Evolutionary conservation across 1,284 basidiomycete genomes (phyloP), one percentile per base, ranked within the genome.

Genomic region (Ceraceosorus guamensis): DNA sequence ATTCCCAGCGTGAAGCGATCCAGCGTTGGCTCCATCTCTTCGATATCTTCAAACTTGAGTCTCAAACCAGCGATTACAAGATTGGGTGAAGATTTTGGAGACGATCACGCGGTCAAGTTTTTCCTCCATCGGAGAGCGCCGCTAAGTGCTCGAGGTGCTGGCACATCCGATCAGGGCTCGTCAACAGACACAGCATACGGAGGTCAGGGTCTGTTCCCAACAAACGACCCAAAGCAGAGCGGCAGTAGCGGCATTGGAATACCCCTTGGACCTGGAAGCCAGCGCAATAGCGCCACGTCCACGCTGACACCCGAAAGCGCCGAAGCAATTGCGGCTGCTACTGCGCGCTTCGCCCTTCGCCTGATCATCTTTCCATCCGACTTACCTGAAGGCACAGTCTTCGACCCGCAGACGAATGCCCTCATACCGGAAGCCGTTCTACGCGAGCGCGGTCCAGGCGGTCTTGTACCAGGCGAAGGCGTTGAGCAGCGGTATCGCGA

Each of bases 31-130:
- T 92, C 89, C 68, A 92, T 98, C 68, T 90, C 86, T 66, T 93
- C 90, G 6, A 82, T 98, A 32, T 82, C 86, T 39, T 92, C 89
- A 70, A 92, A 93, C 68, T 80, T 97, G 32, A 89, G 87, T 6
- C 85, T 88, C 81, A 88, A 95, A 71, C 91, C 92, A 8, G 91
- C 92, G 14, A 97, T 96, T 77, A 86, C 85, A 67, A 88, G 89
- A 67, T 79, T 96, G 37, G 85, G 88, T 35, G 93, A 91, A 67
- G 93, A 97, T 76, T 98, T 92, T 74, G 89, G 88, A 53, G 93
- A 98, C 64, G 92, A 97, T 72, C 91, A 90, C 8, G 86, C 87
- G 0, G 92, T 97, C 78, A 97, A 96, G 77, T 89, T 97, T 76
- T 97, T 93, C 78, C 78, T 98, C 63, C 90, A 93, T 71, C 57